phyloP scores from a whole-genome alignment of 2,329 filamentous ascomycete genomes.

The Aspergillus sp. region DNA sequence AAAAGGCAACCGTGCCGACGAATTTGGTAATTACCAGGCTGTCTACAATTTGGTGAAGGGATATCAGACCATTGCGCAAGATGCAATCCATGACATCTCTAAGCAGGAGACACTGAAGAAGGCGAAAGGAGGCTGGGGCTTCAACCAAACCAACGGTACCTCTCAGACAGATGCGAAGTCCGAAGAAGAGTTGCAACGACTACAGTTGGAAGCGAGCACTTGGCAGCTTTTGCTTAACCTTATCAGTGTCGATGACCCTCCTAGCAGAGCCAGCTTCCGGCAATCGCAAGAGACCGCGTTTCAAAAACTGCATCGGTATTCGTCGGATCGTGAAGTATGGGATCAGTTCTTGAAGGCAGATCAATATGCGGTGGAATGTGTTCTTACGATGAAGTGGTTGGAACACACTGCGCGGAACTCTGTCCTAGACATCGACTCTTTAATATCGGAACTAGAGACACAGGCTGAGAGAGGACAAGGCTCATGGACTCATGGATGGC shows the following conservation, averaged over 20 bases:
- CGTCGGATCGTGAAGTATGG: slow-evolving; percentile 64
- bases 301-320: slow-evolving; percentile 54
- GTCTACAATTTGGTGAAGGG: slow-evolving; percentile 67
- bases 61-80: slow-evolving; percentile 60
- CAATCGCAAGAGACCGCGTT: slow-evolving; percentile 41
- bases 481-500: slow-evolving; percentile 83
- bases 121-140: slow-evolving; percentile 31
- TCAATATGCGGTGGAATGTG: slow-evolving; percentile 72
- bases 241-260: slow-evolving; percentile 66
- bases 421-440: slow-evolving; percentile 69
- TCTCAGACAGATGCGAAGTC: slow-evolving; percentile 24
- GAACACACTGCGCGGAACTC: slow-evolving; percentile 70
- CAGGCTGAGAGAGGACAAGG: slow-evolving; percentile 73
- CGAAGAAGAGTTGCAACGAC: slow-evolving; percentile 50
- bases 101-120: slow-evolving; percentile 42
- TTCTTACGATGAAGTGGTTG: slow-evolving; percentile 80
- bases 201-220: slow-evolving; percentile 82
- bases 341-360: slow-evolving; percentile 73
- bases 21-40: slow-evolving; percentile 60
- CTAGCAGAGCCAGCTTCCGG: slow-evolving; percentile 40
- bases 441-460: slow-evolving; percentile 73
- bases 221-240: slow-evolving; percentile 83
- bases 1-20: slow-evolving; percentile 46
- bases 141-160: slow-evolving; percentile 21
- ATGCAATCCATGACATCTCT: slow-evolving; percentile 47